Conservation (phyloP, 1,284 basidiomycete genomes). For the Cronartium ribicola region DNA sequence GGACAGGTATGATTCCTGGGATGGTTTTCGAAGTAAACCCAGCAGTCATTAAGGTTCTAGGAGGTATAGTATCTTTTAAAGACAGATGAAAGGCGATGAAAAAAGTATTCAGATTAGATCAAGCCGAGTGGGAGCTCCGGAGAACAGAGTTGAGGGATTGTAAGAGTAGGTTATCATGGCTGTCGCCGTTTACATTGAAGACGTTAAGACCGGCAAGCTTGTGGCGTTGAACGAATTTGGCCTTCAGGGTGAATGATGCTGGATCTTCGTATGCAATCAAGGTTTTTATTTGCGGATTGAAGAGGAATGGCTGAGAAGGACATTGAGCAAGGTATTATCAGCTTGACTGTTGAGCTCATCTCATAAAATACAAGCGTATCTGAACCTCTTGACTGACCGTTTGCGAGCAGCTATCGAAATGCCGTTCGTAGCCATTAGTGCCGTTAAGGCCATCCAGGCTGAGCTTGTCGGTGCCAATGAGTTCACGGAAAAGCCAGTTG, state of each 20-base stretch:
- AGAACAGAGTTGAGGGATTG: constrained; percentile 24
- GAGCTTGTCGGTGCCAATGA: constrained; percentile 18
- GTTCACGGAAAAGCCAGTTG: constrained; percentile 18
- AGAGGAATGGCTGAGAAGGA: constrained; percentile 25
- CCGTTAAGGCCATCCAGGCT: constrained; percentile 7
- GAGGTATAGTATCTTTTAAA: too few relatives aligned
- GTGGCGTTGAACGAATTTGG: background rate
- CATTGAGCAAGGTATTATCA: background rate
- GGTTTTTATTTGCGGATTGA: constrained; percentile 22
- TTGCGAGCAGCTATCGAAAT: constrained; percentile 31
- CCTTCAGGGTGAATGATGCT: constrained; percentile 16
- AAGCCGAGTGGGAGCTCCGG: too few relatives aligned
- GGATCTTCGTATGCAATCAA: constrained; percentile 36
- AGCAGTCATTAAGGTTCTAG: too few relatives aligned
- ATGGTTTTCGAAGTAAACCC: background rate
- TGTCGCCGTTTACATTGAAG: constrained; percentile 36
- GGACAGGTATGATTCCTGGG: background rate
- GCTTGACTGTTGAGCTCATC: background rate
- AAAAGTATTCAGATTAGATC: too few relatives aligned
- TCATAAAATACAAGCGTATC: too few relatives aligned
- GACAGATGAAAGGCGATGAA: too few relatives aligned
- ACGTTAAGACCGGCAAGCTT: constrained; percentile 26
- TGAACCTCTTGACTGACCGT: constrained; percentile 14
- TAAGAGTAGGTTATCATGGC: constrained; percentile 15
- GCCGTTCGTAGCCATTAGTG: constrained; percentile 16